Evolutionary conservation across 345 rosid species (phyloP).

Genomic region (Camelina sativa): DNA sequence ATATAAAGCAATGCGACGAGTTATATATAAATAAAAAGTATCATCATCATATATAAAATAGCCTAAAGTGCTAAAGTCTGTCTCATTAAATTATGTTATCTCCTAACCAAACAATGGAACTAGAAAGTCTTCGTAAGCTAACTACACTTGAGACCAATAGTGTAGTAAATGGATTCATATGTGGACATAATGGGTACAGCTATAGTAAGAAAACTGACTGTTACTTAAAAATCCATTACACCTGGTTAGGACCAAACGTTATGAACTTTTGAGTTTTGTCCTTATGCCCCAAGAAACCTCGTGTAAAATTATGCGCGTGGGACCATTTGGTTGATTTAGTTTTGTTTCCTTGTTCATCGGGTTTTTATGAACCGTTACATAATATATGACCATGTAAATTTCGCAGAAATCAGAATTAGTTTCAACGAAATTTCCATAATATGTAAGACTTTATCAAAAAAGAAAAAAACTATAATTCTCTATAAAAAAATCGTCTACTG

Average conservation of each 20-base stretch:
- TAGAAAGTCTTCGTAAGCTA: slow-evolving; percentile 29
- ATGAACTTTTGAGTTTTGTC: slow-evolving; percentile 37
- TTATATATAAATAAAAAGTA: not conserved
- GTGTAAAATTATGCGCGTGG: slow-evolving; percentile 36
- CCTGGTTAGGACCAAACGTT: slow-evolving; percentile 35
- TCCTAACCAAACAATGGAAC: slow-evolving; percentile 36
- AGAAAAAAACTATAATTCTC: not conserved
- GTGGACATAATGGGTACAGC: slow-evolving; percentile 36
- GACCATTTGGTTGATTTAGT: slow-evolving; percentile 26
- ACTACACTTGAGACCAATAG: slow-evolving; percentile 24
- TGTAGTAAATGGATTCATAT: slow-evolving; percentile 6
- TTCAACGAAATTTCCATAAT: slow-evolving; percentile 3
- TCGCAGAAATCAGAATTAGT: slow-evolving; percentile 5
- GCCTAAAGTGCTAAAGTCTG: slow-evolving; percentile 25
- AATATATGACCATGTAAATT: slow-evolving; percentile 25
- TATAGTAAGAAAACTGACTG: slow-evolving; percentile 15
- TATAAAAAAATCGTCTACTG: not conserved
- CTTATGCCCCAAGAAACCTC: slow-evolving; percentile 29
- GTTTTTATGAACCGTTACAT: slow-evolving; percentile 15
- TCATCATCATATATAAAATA: slow-evolving; percentile 4
- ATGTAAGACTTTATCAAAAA: not conserved
- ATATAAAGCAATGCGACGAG: not conserved
- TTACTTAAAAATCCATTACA: slow-evolving; percentile 28
- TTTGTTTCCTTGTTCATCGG: not conserved
- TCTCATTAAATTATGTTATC: slow-evolving; percentile 29